phyloP scores from a whole-genome alignment of 139 green algal species.

The Tetradesmus lagerheimii region DNA sequence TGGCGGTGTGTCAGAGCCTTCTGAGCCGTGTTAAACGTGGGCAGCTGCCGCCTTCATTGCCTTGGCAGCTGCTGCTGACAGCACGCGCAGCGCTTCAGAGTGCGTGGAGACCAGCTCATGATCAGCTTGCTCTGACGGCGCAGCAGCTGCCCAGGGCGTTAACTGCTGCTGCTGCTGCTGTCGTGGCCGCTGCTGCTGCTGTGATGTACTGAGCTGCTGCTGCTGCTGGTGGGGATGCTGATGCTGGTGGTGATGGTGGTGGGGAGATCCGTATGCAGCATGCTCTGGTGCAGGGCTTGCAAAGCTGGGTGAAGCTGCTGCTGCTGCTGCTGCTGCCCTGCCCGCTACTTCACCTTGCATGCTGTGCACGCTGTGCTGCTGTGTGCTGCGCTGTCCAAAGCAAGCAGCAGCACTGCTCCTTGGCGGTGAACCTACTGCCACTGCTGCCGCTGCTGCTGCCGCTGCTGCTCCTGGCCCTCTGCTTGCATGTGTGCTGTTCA shows the following conservation, averaged over 20 bases:
- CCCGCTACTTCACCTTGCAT: neutral
- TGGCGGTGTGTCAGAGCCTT: neutral
- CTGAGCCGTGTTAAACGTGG: neutral
- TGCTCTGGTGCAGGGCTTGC: neutral
- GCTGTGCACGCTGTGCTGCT: neutral
- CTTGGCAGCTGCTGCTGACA: constrained; percentile 2
- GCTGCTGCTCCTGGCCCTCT: neutral
- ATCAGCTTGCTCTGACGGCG: neutral
- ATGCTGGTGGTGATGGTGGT: neutral
- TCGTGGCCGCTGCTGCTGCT: neutral
- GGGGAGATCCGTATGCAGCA: neutral
- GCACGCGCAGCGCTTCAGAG: neutral
- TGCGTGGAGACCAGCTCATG: neutral
- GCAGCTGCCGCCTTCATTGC: neutral
- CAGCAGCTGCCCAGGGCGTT: neutral
- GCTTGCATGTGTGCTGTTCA: neutral
- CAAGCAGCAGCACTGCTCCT: neutral
- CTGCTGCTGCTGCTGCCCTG: neutral
- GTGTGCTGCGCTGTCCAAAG: neutral
- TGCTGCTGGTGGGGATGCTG: neutral
- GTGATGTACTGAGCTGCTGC: neutral
- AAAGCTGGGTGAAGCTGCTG: neutral
- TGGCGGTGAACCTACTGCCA: neutral
- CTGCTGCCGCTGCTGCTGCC: neutral
- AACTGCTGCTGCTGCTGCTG: neutral